Evolutionary conservation across 1,284 basidiomycete species (phyloP).

Genomic region (Naganishia sp.): DNA sequence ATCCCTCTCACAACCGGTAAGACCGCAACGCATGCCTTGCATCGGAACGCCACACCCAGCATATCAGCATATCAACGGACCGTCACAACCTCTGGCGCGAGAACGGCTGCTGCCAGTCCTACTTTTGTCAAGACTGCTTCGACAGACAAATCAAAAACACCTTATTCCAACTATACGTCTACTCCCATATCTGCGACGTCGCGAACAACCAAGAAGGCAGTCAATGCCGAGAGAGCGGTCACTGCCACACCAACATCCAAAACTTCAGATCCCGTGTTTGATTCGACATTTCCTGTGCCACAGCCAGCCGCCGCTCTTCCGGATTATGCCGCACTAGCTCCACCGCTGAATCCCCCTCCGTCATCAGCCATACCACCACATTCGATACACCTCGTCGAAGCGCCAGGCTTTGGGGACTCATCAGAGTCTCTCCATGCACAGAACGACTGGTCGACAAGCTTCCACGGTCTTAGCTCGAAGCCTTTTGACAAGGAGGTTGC

Average conservation of each 20-base stretch:
- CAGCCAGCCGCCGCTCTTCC: conserved; percentile 28
- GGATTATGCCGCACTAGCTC: conserved; percentile 31
- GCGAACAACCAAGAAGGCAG: background rate
- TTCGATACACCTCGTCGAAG: background rate
- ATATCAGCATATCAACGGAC: too few species aligned
- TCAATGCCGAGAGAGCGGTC: background rate
- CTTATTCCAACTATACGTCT: conserved; percentile 7
- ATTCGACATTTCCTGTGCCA: conserved; percentile 28
- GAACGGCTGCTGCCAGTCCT: too few species aligned
- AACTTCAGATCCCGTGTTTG: background rate
- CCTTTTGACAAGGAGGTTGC: conserved; percentile 78
- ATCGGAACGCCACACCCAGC: background rate
- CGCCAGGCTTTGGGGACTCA: conserved; percentile 4
- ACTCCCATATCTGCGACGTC: background rate
- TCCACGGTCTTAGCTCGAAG: conserved; percentile 73
- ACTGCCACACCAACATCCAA: background rate
- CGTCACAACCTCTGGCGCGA: too few species aligned
- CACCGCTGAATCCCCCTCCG: conserved; percentile 11
- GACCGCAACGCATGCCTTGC: too few species aligned
- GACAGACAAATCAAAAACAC: background rate
- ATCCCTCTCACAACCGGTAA: too few species aligned
- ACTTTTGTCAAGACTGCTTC: background rate
- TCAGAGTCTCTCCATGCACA: background rate
- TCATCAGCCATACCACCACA: background rate
- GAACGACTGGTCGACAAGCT: conserved; percentile 83